Conservation (phyloP, 2,329 filamentous ascomycete species). For the Pleoardoris graminearum region DNA sequence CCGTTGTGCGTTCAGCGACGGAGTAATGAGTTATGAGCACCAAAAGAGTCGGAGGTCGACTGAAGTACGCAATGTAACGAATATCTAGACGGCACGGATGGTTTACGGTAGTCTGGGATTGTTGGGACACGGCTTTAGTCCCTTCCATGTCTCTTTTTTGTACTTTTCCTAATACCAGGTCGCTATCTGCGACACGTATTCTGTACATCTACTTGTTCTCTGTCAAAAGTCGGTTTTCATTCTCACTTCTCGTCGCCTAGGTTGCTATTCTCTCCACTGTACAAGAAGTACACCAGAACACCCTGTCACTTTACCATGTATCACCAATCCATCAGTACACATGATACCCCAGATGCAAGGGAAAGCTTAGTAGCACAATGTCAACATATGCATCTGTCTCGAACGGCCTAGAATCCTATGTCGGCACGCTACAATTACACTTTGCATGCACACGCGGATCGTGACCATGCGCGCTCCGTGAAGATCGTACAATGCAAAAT, state of each 20-base stretch:
- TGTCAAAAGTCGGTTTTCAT: not conserved
- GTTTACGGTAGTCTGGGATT: not conserved
- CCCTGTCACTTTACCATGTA: not conserved
- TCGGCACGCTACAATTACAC: not conserved
- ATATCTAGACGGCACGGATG: slow-evolving; percentile 1
- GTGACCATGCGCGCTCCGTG: not conserved
- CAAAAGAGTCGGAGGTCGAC: not conserved
- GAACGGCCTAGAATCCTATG: not conserved
- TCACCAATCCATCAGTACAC: not conserved
- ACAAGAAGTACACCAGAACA: not conserved
- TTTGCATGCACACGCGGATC: not conserved
- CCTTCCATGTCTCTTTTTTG: not conserved
- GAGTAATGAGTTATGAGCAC: slow-evolving; percentile 6
- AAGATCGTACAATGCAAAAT: not conserved
- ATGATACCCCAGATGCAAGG: slow-evolving; percentile 4
- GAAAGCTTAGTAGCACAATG: slow-evolving; percentile 1
- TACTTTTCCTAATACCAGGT: slow-evolving; percentile 3
- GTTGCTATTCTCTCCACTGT: not conserved
- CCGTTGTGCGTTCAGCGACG: slow-evolving; percentile 4
- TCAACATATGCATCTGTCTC: not conserved
- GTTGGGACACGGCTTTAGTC: not conserved
- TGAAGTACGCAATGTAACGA: not conserved
- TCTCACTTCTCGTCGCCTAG: not conserved
- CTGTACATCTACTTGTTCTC: slow-evolving; percentile 1
- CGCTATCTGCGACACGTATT: not conserved